Evolutionary conservation across 2,329 filamentous ascomycete genomes (phyloP).

Genomic region (Penicillium rolfsii): DNA sequence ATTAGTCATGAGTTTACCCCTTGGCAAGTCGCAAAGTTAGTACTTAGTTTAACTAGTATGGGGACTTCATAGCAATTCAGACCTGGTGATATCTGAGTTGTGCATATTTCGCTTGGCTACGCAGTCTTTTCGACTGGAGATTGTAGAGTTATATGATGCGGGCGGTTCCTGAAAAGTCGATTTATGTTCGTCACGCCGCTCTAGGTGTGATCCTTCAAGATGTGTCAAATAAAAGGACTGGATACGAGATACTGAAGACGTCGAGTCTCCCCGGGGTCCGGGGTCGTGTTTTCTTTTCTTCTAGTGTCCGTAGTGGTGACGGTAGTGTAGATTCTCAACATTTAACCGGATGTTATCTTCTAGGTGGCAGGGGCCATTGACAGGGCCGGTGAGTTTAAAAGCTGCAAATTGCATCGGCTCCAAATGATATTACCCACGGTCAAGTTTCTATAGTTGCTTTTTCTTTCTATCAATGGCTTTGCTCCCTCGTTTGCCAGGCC

Average conservation of each 20-base stretch:
- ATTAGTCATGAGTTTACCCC: no score
- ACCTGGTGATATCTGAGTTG: no score
- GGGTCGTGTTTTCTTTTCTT: not conserved
- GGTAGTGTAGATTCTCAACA: not conserved
- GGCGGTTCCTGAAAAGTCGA: constrained; percentile 6
- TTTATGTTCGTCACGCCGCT: not conserved
- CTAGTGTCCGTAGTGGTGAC: not conserved
- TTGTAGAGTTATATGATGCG: constrained; percentile 20
- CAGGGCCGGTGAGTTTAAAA: not conserved
- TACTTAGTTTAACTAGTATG: no score
- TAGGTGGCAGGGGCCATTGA: not conserved
- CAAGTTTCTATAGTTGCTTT: no score
- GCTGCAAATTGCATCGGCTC: not conserved
- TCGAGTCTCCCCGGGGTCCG: not conserved
- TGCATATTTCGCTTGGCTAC: no score
- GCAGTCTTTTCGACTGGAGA: no score
- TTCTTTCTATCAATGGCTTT: not conserved
- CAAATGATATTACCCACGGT: no score
- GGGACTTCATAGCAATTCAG: no score
- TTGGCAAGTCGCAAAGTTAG: no score
- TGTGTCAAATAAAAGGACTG: not conserved
- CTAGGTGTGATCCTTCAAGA: not conserved
- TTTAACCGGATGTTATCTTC: not conserved
- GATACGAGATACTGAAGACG: no score
- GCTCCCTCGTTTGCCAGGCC: no score